Evolutionary conservation across 768 basidiomycete species (phyloP), one percentile per base, ranked within the genome.

Genomic region (Hygrocybe punicea): DNA sequence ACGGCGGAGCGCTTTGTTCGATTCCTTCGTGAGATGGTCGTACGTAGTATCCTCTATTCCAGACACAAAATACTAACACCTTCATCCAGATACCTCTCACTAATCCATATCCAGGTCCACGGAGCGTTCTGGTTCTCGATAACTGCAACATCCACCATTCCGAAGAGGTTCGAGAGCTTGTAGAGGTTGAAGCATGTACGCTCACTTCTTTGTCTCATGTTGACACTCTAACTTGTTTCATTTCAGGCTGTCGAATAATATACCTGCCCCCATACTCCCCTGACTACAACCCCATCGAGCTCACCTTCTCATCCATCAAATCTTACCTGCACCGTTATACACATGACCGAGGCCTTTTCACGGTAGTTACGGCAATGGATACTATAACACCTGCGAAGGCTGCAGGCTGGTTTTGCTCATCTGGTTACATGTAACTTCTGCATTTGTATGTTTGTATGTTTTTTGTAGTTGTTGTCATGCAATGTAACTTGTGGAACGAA

Each of bases 121-220:
- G 61, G 2, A 77, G 76, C 55, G 66, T 76, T 10, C 62, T 76
- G 14, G 64, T 78, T 2, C 60, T 77, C 21, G 73, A 78, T 59
- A 78, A 77, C 56, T 76, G 73, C 33, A 51, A 61, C 4, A 78
- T 77, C 21, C 76, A 78, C 49, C 71, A 77, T 46, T 65, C 67
- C 42, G 66, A 72, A 23, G 69, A 73, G 0, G 55, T 77, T 16
- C 57, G 66, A 3, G 48, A 51, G 2, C 51, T 76, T 19, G 66
- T 75, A n/a, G 64, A 63, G 44, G 69, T 52, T 42, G 63, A 68
- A 55, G 67, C 65, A 29, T 2, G 61, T 60, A 60, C 29, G 8
- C 29, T 29, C 29, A 29, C 29, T 29, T 29, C 4, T 60, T 3
- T 54, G 33, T 33, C 46, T 48, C 16, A 14, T 55, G 19, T 21